A percentile compares a stretch with the other conserved stretches of the same genome.
Evolutionary conservation across 805 yeast genomes (phyloP).

Genomic region (Ogataea siamensis): DNA sequence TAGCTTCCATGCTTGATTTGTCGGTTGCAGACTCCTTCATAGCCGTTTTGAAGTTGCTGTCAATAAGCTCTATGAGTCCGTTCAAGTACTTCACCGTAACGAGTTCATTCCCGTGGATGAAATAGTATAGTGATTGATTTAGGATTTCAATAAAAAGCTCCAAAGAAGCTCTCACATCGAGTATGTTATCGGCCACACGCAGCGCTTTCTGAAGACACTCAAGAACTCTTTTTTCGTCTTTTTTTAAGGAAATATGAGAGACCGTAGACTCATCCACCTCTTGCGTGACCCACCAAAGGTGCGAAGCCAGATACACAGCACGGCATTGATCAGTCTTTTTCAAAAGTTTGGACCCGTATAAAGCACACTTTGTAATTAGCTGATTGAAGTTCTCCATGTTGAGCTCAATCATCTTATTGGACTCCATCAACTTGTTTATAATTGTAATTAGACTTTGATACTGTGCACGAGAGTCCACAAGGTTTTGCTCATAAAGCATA

Average conservation of each 20-base stretch:
- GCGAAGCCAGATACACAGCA: conserved; percentile 82
- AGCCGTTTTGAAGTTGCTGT: conserved; percentile 51
- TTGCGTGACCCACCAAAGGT: conserved; percentile 91
- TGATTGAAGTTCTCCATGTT: conserved; percentile 69
- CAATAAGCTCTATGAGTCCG: conserved; percentile 81
- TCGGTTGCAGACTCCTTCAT: conserved; percentile 20
- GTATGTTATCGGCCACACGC: conserved; percentile 90
- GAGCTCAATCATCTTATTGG: conserved; percentile 39
- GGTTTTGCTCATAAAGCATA: conserved; percentile 70
- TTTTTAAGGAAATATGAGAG: conserved; percentile 29
- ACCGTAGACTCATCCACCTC: conserved; percentile 30
- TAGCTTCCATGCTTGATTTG: conserved; percentile 31
- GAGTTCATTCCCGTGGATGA: conserved; percentile 71
- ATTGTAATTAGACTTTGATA: conserved; percentile 48
- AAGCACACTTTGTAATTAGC: conserved; percentile 78
- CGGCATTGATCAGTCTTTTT: conserved; percentile 95
- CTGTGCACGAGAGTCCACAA: conserved; percentile 48
- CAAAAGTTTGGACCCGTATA: conserved; percentile 83
- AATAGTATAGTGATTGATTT: conserved; percentile 80
- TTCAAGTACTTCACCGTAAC: conserved; percentile 76
- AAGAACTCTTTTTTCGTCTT: conserved; percentile 67
- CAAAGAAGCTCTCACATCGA: conserved; percentile 71
- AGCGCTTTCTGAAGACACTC: conserved; percentile 89
- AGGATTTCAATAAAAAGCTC: conserved; percentile 88
- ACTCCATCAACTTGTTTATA: conserved; percentile 43